Conservation (phyloP, 2,329 filamentous ascomycete species). For the Epichloe elymi region DNA sequence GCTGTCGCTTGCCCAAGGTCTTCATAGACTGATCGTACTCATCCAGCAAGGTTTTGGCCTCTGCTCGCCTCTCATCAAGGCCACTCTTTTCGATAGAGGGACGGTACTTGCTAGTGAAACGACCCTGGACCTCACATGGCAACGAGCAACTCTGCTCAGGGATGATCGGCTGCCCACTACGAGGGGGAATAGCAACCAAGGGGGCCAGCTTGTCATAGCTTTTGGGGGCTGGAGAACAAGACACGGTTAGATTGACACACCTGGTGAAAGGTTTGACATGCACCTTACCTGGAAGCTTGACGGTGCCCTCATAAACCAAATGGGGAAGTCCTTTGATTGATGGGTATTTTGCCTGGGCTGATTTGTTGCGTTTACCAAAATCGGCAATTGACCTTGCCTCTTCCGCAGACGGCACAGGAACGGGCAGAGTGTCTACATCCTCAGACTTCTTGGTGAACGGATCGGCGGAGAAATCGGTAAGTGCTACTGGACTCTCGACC, state of each 20-base stretch:
- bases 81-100: constrained; percentile 26
- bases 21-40: constrained; percentile 30
- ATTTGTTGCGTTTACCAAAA: constrained; percentile 24
- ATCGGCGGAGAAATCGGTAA: constrained; percentile 18
- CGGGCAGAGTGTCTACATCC: constrained; percentile 20
- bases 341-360: constrained; percentile 24
- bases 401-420: constrained; percentile 20
- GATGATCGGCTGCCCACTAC: constrained; percentile 25
- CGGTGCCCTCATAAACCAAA: constrained; percentile 23
- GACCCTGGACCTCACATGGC: constrained; percentile 31
- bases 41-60: constrained; percentile 26
- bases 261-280: background rate
- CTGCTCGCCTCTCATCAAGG: constrained; percentile 27
- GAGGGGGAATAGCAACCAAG: constrained; percentile 27
- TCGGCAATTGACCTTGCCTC: constrained; percentile 23
- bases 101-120: constrained; percentile 27
- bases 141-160: constrained; percentile 25
- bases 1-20: constrained; percentile 27
- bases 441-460: constrained; percentile 19
- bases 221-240: constrained; percentile 20
- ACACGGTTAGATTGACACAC: background rate
- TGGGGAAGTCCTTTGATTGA: constrained; percentile 25
- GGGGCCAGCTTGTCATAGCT: constrained; percentile 31
- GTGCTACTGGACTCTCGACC: constrained; percentile 6
- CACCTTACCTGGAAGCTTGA: constrained; percentile 24